Base-by-base conservation (phyloP, 371 early-diverging fungal species). In the Zychaea mexicana region DNA sequence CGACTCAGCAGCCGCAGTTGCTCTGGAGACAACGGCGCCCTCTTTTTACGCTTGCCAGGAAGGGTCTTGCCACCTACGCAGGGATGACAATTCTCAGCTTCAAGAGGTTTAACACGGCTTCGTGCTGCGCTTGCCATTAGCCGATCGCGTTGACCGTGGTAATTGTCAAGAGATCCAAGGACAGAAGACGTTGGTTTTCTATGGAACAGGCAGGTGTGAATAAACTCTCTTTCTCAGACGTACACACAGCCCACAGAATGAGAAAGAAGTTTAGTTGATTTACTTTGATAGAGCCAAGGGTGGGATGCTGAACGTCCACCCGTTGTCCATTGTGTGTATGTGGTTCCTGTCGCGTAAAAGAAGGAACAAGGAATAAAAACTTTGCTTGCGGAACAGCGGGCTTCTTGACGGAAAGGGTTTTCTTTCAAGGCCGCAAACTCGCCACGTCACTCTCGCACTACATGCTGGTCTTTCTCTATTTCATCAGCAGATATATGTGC, bases 1-100 rank as follows among this genome's bases (percentile, higher is more conserved):
- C 79, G 74, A 63, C 77, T 76, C 26, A 79, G 59, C 36, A 74
- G 33, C 36, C 67, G 70, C 5, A 79, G 64, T 38, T 79, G 76
- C 21, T 79, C 62, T 24, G 64, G 47, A n/a, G 79, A 72, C 70
- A 78, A 57, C 17, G 63, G 73, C n/a, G 15, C 15, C n/a, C 64
- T 67, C 6, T 39, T 47, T 55, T 45, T 54, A 10, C 42, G 52
- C 17, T 60, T 58, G 61, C 27, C 59, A 62, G 52, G 65, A 38
- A 66, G 60, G 6, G 72, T 65, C 39, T 75, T 75, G 8, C 76
- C 70, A n/a, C 76, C 72, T 56, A 65, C 69, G 1, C 58, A 69
- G 33, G 69, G 67, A 32, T 47, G 63, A 21, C 38, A 13, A 13
- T 49, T 19, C 9, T 49, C 49, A 22, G n/a, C 6, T n/a, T 49